Evolutionary conservation across 805 yeast genomes (phyloP), one percentile per base, ranked within the genome.

Genomic region (Candida schatavii): DNA sequence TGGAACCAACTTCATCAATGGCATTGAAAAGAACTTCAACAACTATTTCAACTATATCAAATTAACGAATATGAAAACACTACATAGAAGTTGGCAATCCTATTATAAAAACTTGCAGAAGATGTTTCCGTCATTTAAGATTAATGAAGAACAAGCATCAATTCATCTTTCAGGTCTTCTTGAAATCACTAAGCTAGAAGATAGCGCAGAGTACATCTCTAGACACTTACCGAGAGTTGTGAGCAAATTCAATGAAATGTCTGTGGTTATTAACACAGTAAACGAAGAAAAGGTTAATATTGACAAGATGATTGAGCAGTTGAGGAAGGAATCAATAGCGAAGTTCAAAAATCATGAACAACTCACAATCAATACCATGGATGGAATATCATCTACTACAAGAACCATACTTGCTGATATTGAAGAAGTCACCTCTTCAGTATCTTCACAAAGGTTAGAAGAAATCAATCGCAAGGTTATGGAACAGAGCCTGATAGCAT

Each of bases 11-110:
- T 78, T 75, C 53, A 66, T 75, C 23, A 57, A 55, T 36, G 80
- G 77, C n/a, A 70, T 74, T 2, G 77, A 74, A 42, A 74, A 72
- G 44, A 61, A 59, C 19, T 75, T 74, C 52, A 66, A 43, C 56
- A 69, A 34, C 59, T 68, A 59, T 48, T 68, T 50, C 42, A 62
- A 59, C 40, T 57, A 64, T 41, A 52, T 69, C 23, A 61, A 59
- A 39, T 53, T 72, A 21, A 54, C 79, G 26, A 64, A 64, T 37
- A 53, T 58, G 28, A 72, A 74, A 45, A 69, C 78, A 0, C 57
- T 73, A 17, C 61, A 64, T 15, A 65, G 70, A 20, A 39, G 56
- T 4, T 66, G 75, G 71, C 30, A 51, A 3, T 51, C 50, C 4
- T 65, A 73, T 43, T 63, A 64, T 41, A 58, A 57, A 14, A 54